phyloP scores from a whole-genome alignment of 2,329 filamentous ascomycete genomes.

The Talaromyces sp. region DNA sequence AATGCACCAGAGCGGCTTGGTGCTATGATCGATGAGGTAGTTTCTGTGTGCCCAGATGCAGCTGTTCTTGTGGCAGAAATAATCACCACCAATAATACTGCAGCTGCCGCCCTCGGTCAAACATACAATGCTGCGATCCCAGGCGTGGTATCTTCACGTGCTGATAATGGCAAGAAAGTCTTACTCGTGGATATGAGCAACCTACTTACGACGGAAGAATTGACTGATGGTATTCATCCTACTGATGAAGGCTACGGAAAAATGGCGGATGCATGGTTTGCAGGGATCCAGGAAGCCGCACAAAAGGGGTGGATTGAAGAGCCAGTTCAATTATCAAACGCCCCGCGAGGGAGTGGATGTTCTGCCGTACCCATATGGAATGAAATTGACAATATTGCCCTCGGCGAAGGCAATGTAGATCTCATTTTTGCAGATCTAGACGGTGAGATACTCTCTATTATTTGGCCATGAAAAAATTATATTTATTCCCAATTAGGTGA shows the following conservation, averaged over 20 bases:
- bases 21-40: slow-evolving; percentile 26
- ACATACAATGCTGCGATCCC: slow-evolving; percentile 21
- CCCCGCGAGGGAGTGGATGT: neutral
- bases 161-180: slow-evolving; percentile 18
- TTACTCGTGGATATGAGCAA: slow-evolving; percentile 20
- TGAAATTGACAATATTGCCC: neutral
- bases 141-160: slow-evolving; percentile 16
- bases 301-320: slow-evolving; percentile 11
- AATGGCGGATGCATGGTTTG: slow-evolving; percentile 24
- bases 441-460: neutral
- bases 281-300: slow-evolving; percentile 5
- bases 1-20: slow-evolving; percentile 29
- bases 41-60: slow-evolving; percentile 23
- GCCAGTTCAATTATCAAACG: slow-evolving; percentile 5
- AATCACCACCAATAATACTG: slow-evolving; percentile 17
- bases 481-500: neutral
- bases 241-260: slow-evolving; percentile 21
- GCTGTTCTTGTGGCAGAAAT: slow-evolving; percentile 33
- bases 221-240: slow-evolving; percentile 24
- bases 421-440: neutral
- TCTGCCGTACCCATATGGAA: neutral
- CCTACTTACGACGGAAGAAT: slow-evolving; percentile 12
- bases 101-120: slow-evolving; percentile 12
- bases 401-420: neutral
- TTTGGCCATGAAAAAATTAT: slow-evolving; percentile 7